These are phyloP conservation scores for Colletotrichum lindemuthianum DNA, from an alignment of 2,329 filamentous ascomycete species.

Conservation along the genomic window DNA sequence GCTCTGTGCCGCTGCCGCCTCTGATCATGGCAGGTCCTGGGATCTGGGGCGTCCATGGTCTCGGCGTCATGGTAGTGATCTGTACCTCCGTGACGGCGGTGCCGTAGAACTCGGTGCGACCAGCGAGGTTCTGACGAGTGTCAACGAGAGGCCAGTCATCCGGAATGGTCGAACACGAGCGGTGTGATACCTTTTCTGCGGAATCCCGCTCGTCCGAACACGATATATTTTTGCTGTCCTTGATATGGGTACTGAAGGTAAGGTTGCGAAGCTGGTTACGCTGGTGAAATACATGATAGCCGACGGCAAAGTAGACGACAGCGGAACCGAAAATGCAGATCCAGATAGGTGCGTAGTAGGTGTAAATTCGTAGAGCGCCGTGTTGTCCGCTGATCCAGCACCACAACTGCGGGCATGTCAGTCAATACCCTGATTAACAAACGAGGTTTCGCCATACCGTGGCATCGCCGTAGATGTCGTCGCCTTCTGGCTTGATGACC, in stretches of 20 bases:
- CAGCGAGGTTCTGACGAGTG: slow-evolving; percentile 39
- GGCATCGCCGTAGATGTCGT: slow-evolving; percentile 62
- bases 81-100: slow-evolving; percentile 65
- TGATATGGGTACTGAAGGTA: slow-evolving; percentile 56
- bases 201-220: slow-evolving; percentile 42
- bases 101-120: slow-evolving; percentile 51
- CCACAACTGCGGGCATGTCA: slow-evolving; percentile 59
- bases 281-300: slow-evolving; percentile 68
- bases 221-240: slow-evolving; percentile 47
- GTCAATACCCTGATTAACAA: too few species aligned
- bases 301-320: slow-evolving; percentile 66
- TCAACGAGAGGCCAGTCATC: slow-evolving; percentile 7
- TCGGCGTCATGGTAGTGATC: slow-evolving; percentile 45
- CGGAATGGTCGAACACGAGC: neutral
- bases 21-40: slow-evolving; percentile 33
- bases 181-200: slow-evolving; percentile 46
- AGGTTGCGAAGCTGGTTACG: slow-evolving; percentile 66
- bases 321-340: slow-evolving; percentile 65
- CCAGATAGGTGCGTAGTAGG: slow-evolving; percentile 71
- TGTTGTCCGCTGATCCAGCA: slow-evolving; percentile 68
- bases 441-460: slow-evolving; percentile 53
- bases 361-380: slow-evolving; percentile 67
- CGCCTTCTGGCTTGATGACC: slow-evolving; percentile 52
- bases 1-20: slow-evolving; percentile 18
- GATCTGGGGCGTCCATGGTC: slow-evolving; percentile 26